phyloP scores from a whole-genome alignment of 1,284 basidiomycete genomes.

The Neolentinus lepideus region DNA sequence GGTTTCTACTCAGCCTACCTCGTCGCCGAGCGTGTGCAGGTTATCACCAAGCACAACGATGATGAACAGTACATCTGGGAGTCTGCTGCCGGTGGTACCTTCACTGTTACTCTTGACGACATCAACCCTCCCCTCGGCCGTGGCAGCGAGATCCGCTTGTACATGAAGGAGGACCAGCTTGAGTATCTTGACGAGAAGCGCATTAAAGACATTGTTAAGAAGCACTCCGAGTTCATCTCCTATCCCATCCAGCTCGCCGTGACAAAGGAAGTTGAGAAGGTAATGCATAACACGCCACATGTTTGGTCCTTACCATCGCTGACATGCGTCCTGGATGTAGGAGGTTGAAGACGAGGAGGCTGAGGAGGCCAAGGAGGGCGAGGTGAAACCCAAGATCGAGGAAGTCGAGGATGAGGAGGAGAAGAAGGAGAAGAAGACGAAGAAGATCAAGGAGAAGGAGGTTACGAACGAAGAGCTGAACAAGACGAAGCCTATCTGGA shows the following conservation, averaged over 20 bases:
- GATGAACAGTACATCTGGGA: conserved; percentile 99
- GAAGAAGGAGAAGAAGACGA: conserved; percentile 92
- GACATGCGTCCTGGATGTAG: conserved; percentile 28
- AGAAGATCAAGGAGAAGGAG: conserved; percentile 92
- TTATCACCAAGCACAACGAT: conserved; percentile 99
- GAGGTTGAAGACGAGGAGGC: conserved; percentile 63
- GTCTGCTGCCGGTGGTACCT: conserved; percentile 98
- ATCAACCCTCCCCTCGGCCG: conserved; percentile 88
- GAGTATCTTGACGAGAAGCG: conserved; percentile 99
- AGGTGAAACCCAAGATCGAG: conserved; percentile 66
- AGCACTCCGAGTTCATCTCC: conserved; percentile 99
- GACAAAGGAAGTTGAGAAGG: conserved; percentile 99
- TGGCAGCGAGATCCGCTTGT: conserved; percentile 93
- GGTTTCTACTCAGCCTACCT: conserved; percentile 99
- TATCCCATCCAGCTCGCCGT: conserved; percentile 99
- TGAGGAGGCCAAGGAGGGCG: conserved; percentile 73
- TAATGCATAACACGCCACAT: conserved; percentile 22
- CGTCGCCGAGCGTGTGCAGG: conserved; percentile 96
- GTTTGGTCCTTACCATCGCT: conserved; percentile 4
- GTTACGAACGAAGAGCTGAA: conserved; percentile 97
- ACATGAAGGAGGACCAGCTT: conserved; percentile 97
- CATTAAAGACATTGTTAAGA: conserved; percentile 99
- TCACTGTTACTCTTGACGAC: conserved; percentile 96
- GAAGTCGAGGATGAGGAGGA: conserved; percentile 81
- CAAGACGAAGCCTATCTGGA: conserved; percentile 99